Percentiles rank a stretch among this genome's conserved stretches.
These are phyloP conservation scores for Avena eriantha DNA, from an alignment of 176 grass and related monocot genomes.

Conservation along the genomic window DNA sequence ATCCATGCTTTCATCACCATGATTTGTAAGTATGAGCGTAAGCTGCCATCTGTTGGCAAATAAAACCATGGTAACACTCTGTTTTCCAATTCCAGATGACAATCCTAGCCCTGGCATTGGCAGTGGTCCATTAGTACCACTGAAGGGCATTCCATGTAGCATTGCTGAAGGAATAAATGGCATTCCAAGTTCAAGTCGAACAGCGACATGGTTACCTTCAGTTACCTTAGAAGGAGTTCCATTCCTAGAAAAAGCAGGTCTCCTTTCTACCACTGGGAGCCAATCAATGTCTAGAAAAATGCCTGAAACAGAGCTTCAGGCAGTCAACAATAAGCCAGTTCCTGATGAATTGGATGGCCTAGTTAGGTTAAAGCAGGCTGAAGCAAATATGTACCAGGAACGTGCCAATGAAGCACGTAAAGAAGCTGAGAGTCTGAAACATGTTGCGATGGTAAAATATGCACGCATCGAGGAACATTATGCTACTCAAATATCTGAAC, in stretches of 20 bases:
- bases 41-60: conserved; percentile 24
- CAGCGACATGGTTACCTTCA: conserved; percentile 49
- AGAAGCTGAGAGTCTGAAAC: conserved; percentile 65
- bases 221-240: conserved; percentile 57
- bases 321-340: conserved; percentile 59
- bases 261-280: conserved; percentile 40
- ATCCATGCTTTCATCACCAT: conserved; percentile 16
- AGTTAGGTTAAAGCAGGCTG: conserved; percentile 88
- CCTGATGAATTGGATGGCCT: conserved; percentile 82
- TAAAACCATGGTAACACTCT: conserved; percentile 17
- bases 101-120: conserved; percentile 42
- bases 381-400: conserved; percentile 94
- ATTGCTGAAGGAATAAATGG: conserved; percentile 51
- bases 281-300: conserved; percentile 44
- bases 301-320: conserved; percentile 54
- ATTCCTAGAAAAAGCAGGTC: conserved; percentile 49
- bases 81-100: conserved; percentile 62
- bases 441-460: conserved; percentile 61
- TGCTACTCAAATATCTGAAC: conserved; percentile 53
- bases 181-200: conserved; percentile 64
- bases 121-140: conserved; percentile 48
- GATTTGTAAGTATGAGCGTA: conserved; percentile 22
- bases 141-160: conserved; percentile 58
- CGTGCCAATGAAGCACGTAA: conserved; percentile 77
- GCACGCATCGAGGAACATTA: conserved; percentile 74